These are phyloP conservation scores for Cercophora newfieldiana DNA, from an alignment of 495 filamentous ascomycete species.

Conservation along the genomic window DNA sequence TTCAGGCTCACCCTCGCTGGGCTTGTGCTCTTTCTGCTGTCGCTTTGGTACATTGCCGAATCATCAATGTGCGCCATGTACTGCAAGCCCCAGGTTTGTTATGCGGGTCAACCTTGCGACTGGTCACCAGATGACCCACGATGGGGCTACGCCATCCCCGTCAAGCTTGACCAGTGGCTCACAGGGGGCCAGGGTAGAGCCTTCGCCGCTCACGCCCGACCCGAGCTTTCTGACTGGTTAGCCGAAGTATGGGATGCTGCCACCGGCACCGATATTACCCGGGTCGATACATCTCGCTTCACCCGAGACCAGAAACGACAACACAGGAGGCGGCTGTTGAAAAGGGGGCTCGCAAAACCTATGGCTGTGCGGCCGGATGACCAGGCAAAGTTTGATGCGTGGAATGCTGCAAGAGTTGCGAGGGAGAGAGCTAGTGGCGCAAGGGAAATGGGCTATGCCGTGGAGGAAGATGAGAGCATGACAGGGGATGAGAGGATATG, in stretches of 20 bases:
- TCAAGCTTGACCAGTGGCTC: conserved; percentile 57
- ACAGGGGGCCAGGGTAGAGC: conserved; percentile 45
- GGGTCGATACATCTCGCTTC: conserved; percentile 33
- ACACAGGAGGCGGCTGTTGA: conserved; percentile 44
- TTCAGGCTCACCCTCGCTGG: conserved; percentile 61
- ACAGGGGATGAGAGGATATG: conserved; percentile 34
- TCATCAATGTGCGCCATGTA: conserved; percentile 61
- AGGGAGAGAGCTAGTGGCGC: conserved; percentile 32
- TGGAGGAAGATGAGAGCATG: conserved; percentile 40
- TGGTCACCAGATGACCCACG: conserved; percentile 54
- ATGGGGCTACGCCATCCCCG: conserved; percentile 55
- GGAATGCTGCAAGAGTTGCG: conserved; percentile 37
- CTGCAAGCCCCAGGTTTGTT: conserved; percentile 57
- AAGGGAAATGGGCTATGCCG: conserved; percentile 28
- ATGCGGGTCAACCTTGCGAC: conserved; percentile 41
- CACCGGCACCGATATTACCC: conserved; percentile 40
- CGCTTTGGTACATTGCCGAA: conserved; percentile 61
- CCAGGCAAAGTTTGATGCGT: conserved; percentile 31
- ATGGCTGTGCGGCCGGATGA: conserved; percentile 37
- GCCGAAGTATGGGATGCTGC: conserved; percentile 45
- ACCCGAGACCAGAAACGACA: conserved; percentile 35
- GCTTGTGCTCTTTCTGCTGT: conserved; percentile 46
- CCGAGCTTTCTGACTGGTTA: conserved; percentile 41
- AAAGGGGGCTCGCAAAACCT: conserved; percentile 36
- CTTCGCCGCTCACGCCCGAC: conserved; percentile 27